Percentiles rank a stretch among this genome's conserved stretches.
These are phyloP conservation scores for Inga laurina DNA, from an alignment of 306 rosid genomes.

Conservation along the genomic window DNA sequence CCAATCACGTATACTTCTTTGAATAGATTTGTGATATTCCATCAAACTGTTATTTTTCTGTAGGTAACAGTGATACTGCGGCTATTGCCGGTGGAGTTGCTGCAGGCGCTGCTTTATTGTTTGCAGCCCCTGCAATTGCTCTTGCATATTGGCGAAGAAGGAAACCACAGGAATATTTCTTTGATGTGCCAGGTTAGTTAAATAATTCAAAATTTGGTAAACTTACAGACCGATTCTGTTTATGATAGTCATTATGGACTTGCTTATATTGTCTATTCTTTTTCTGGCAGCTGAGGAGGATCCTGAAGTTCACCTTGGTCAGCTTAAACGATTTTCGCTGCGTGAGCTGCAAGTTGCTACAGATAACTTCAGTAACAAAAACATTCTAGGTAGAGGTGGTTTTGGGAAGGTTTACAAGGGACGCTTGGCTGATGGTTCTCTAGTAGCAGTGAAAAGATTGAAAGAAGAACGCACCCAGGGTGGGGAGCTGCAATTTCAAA, in stretches of 20 bases:
- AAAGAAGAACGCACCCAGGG: constrained; percentile 91
- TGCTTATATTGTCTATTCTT: constrained; percentile 21
- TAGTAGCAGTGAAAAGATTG: constrained; percentile 94
- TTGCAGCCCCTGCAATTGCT: constrained; percentile 95
- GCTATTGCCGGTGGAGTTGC: constrained; percentile 99
- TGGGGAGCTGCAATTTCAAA: constrained; percentile 93
- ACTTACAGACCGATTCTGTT: not conserved
- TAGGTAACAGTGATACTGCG: constrained; percentile 68
- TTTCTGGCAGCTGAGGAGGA: constrained; percentile 78
- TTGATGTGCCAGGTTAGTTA: constrained; percentile 94
- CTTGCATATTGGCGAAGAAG: constrained; percentile 76
- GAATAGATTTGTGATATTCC: constrained; percentile 19
- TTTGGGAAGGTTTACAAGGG: constrained; percentile 97
- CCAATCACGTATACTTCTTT: constrained; percentile 28
- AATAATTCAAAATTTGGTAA: constrained; percentile 5
- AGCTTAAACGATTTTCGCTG: constrained; percentile 85
- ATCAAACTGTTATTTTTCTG: constrained; percentile 19
- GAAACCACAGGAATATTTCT: constrained; percentile 83
- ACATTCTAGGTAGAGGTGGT: constrained; percentile 93
- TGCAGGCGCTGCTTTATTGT: constrained; percentile 89
- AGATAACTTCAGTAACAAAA: constrained; percentile 74
- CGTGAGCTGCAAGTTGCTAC: constrained; percentile 96
- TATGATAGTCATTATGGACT: constrained; percentile 26
- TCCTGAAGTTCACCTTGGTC: constrained; percentile 97
- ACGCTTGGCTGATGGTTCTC: constrained; percentile 83